A percentile compares a stretch with the other conserved stretches of the same genome.
Conservation (phyloP, 306 rosid genomes). For the Sophora flavescens region DNA sequence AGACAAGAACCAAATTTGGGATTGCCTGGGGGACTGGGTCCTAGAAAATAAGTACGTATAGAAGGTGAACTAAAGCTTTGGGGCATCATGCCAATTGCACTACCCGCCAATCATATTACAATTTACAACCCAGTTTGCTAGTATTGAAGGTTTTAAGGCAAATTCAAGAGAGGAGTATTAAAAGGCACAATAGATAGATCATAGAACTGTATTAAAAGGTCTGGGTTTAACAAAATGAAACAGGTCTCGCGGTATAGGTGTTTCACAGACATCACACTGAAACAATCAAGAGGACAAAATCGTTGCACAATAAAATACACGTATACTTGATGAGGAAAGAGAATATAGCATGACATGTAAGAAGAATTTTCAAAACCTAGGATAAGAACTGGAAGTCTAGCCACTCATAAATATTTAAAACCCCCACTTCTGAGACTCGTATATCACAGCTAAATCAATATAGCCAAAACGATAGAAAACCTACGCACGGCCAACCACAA, state of each 20-base stretch:
- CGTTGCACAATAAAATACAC: not conserved
- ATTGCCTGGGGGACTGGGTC: not conserved
- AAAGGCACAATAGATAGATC: not conserved
- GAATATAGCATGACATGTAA: not conserved
- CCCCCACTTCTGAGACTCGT: not conserved
- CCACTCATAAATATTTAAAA: not conserved
- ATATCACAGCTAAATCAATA: not conserved
- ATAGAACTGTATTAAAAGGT: not conserved
- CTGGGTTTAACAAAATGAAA: not conserved
- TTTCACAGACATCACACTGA: not conserved
- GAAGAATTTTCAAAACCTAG: not conserved
- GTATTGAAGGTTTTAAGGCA: not conserved
- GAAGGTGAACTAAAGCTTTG: conserved; percentile 14
- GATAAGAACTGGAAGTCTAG: not conserved
- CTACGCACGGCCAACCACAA: not conserved
- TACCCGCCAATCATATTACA: not conserved
- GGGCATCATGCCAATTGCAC: not conserved
- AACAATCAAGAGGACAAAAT: conserved; percentile 1
- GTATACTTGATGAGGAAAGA: not conserved
- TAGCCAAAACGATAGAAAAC: not conserved
- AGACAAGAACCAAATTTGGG: not conserved
- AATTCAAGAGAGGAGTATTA: not conserved
- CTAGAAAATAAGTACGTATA: not conserved
- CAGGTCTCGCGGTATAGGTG: not conserved
- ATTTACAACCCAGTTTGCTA: not conserved